Percentiles rank a stretch among this genome's conserved stretches.
Conservation (phyloP, 345 rosid genomes). For the Isatis tinctoria region DNA sequence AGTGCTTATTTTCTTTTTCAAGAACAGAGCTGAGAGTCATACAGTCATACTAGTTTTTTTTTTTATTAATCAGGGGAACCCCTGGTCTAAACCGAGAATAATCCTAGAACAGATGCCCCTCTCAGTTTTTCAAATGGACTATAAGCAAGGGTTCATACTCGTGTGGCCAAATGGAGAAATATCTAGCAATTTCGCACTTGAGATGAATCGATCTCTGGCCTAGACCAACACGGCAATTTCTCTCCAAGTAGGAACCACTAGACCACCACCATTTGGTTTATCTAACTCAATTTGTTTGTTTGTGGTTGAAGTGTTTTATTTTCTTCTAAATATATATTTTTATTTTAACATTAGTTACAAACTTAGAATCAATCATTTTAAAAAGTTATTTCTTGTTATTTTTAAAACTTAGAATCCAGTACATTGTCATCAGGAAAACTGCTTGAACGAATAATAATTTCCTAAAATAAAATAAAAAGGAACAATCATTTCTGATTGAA, state of each 20-base stretch:
- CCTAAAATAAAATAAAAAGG: not conserved
- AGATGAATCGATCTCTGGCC: too few relatives aligned
- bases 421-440: not conserved
- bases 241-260: too few relatives aligned
- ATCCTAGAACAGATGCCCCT: too few relatives aligned
- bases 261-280: too few relatives aligned
- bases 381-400: not conserved
- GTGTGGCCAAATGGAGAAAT: too few relatives aligned
- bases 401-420: not conserved
- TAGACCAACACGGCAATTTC: too few relatives aligned
- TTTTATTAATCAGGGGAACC: too few relatives aligned
- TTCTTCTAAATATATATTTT: not conserved
- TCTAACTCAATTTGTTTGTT: not conserved
- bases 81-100: too few relatives aligned
- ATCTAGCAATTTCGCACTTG: too few relatives aligned
- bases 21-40: constrained; percentile 3
- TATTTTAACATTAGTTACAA: not conserved
- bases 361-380: not conserved
- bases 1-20: not conserved
- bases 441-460: not conserved
- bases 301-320: not conserved
- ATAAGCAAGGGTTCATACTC: too few relatives aligned
- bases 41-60: too few relatives aligned
- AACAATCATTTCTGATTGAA: not conserved
- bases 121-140: too few relatives aligned